phyloP scores from a whole-genome alignment of 1,284 basidiomycete species.

The Ganoderma leucocontextum region DNA sequence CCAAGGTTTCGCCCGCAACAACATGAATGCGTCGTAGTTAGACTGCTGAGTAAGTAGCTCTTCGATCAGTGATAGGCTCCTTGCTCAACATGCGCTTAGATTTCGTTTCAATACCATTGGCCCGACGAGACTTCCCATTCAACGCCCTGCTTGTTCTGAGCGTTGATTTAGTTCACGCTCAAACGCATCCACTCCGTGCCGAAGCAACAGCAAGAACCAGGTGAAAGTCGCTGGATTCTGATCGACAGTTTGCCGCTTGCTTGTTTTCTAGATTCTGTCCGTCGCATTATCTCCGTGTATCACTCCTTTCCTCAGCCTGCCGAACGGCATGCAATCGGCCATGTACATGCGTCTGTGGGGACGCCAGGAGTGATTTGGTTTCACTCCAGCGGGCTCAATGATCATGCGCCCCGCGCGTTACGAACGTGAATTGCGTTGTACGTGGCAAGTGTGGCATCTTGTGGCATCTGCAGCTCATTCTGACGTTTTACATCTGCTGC shows the following conservation, averaged over 20 bases:
- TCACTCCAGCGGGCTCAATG: neutral
- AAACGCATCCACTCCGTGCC: neutral
- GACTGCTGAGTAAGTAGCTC: neutral
- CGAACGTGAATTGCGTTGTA: neutral
- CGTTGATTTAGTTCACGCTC: neutral
- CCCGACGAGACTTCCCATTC: neutral
- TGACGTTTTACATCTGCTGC: slow-evolving; percentile 6
- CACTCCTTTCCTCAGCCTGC: neutral
- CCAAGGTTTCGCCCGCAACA: neutral
- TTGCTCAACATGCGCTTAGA: neutral
- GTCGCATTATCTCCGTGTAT: slow-evolving; percentile 4
- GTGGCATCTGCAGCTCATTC: neutral
- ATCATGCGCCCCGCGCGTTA: slow-evolving; percentile 13
- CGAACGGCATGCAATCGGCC: slow-evolving; percentile 1
- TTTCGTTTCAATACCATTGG: neutral
- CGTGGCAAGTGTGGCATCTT: neutral
- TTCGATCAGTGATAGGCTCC: neutral
- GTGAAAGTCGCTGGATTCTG: neutral
- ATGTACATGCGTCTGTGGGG: slow-evolving; percentile 2
- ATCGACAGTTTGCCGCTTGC: neutral
- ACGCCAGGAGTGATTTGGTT: slow-evolving; percentile 7
- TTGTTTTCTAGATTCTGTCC: neutral
- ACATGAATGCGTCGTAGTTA: neutral
- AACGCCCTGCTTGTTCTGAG: neutral
- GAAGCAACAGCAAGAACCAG: neutral